These are phyloP conservation scores for Exophiala sp. DNA, from an alignment of 2,329 filamentous ascomycete genomes.

Conservation along the genomic window DNA sequence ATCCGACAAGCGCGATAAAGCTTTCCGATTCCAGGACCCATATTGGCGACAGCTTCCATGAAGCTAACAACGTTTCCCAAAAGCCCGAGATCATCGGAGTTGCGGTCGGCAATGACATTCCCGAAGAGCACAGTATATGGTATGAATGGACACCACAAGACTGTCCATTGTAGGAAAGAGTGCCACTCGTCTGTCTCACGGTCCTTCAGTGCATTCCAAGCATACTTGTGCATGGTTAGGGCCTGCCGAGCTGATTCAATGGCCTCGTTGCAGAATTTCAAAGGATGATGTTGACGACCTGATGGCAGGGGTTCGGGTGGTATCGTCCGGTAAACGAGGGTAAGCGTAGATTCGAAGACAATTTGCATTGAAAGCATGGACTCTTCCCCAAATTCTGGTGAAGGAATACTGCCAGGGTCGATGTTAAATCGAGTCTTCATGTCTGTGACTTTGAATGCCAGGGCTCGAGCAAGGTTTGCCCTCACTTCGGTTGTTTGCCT, in stretches of 20 bases:
- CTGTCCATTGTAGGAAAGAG: slow-evolving; percentile 40
- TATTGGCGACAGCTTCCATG: slow-evolving; percentile 13
- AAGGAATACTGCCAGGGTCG: not conserved
- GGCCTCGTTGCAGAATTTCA: slow-evolving; percentile 49
- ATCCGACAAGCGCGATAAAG: slow-evolving; percentile 18
- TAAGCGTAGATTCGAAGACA: slow-evolving; percentile 47
- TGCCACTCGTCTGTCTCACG: slow-evolving; percentile 24
- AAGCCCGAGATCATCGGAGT: slow-evolving; percentile 15
- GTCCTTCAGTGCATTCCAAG: slow-evolving; percentile 11
- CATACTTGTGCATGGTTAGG: slow-evolving; percentile 30
- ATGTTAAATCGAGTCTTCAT: slow-evolving; percentile 4
- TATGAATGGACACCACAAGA: slow-evolving; percentile 56
- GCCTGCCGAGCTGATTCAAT: slow-evolving; percentile 51
- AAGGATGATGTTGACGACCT: slow-evolving; percentile 33
- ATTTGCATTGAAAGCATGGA: slow-evolving; percentile 44
- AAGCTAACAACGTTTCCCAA: slow-evolving; percentile 29
- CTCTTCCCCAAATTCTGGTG: slow-evolving; percentile 1
- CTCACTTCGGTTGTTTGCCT: slow-evolving; percentile 44
- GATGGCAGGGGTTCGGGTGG: slow-evolving; percentile 36
- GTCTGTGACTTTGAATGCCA: slow-evolving; percentile 25
- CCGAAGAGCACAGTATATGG: slow-evolving; percentile 58
- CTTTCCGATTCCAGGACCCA: slow-evolving; percentile 12
- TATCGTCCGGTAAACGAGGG: slow-evolving; percentile 53
- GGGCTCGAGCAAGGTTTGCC: slow-evolving; percentile 38
- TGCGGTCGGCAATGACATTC: slow-evolving; percentile 17